phyloP scores from a whole-genome alignment of 257 asterid genomes.

The Lithospermum erythrorhizon region DNA sequence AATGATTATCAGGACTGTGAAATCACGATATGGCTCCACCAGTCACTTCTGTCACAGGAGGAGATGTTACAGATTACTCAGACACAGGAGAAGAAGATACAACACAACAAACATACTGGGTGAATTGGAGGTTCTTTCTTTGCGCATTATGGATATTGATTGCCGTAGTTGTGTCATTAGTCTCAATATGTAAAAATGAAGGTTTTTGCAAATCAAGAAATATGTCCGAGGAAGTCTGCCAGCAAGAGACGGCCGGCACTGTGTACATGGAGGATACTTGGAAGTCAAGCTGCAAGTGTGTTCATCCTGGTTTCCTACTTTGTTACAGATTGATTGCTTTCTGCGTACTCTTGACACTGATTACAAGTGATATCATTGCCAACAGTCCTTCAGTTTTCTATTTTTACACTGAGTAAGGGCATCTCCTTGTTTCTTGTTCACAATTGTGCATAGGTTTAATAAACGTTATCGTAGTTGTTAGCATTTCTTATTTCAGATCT shows the following conservation, averaged over 20 bases:
- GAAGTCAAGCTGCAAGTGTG: constrained; percentile 46
- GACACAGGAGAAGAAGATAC: constrained; percentile 41
- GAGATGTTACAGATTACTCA: background rate
- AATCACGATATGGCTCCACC: constrained; percentile 32
- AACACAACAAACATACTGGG: constrained; percentile 58
- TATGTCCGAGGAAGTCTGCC: constrained; percentile 11
- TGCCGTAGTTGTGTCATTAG: constrained; percentile 29
- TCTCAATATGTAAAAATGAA: constrained; percentile 63
- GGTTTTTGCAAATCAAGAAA: constrained; percentile 26
- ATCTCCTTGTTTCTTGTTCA: background rate
- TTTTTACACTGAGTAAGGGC: constrained; percentile 72
- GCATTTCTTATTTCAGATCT: constrained; percentile 3
- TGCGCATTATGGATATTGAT: constrained; percentile 46
- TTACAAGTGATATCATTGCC: constrained; percentile 33
- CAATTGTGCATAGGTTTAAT: background rate
- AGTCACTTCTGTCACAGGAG: constrained; percentile 1
- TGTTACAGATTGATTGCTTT: constrained; percentile 55
- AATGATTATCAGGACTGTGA: constrained; percentile 34
- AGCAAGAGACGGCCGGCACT: constrained; percentile 25
- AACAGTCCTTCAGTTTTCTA: constrained; percentile 26
- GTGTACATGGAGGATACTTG: constrained; percentile 60
- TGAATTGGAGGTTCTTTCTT: constrained; percentile 66
- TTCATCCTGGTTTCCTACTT: constrained; percentile 68
- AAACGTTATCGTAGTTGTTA: too few relatives aligned
- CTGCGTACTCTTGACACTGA: constrained; percentile 33